Conservation (phyloP, 805 yeast genomes). For the Lipomyces lipofer region DNA sequence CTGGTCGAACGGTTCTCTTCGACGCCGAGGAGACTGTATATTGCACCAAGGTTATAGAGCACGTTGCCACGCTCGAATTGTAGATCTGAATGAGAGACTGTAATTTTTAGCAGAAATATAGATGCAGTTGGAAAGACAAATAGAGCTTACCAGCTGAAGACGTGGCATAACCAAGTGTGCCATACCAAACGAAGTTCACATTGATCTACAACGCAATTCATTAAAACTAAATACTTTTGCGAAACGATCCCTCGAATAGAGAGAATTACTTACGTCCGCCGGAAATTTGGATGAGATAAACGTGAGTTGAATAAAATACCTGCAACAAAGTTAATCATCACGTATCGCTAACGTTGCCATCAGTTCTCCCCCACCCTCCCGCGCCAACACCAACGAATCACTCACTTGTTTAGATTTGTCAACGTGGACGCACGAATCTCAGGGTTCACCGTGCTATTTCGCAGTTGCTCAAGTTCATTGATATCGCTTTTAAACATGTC, state of each 20-base stretch:
- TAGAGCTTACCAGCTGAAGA: constrained; percentile 42
- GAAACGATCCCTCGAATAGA: background rate
- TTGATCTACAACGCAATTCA: constrained; percentile 18
- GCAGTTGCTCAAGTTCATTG: constrained; percentile 45
- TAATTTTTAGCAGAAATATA: background rate
- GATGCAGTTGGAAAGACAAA: background rate
- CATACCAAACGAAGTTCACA: constrained; percentile 69
- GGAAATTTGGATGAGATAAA: constrained; percentile 61
- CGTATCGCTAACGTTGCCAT: constrained; percentile 37
- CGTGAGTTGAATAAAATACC: constrained; percentile 51
- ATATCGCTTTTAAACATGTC: constrained; percentile 40
- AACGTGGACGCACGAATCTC: constrained; percentile 44
- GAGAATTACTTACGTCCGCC: constrained; percentile 44
- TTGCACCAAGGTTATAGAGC: constrained; percentile 66
- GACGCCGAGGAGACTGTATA: constrained; percentile 59
- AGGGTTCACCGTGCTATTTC: constrained; percentile 46
- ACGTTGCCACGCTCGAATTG: constrained; percentile 62
- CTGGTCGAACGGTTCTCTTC: constrained; percentile 46
- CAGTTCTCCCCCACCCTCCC: background rate
- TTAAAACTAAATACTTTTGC: too few species aligned
- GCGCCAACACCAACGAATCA: background rate
- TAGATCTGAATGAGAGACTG: constrained; percentile 49
- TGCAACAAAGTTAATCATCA: too few species aligned
- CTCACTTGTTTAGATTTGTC: constrained; percentile 11
- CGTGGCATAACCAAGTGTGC: constrained; percentile 59